Base-by-base conservation (phyloP, 2,329 filamentous ascomycete genomes). In the Didymella glomerata region DNA sequence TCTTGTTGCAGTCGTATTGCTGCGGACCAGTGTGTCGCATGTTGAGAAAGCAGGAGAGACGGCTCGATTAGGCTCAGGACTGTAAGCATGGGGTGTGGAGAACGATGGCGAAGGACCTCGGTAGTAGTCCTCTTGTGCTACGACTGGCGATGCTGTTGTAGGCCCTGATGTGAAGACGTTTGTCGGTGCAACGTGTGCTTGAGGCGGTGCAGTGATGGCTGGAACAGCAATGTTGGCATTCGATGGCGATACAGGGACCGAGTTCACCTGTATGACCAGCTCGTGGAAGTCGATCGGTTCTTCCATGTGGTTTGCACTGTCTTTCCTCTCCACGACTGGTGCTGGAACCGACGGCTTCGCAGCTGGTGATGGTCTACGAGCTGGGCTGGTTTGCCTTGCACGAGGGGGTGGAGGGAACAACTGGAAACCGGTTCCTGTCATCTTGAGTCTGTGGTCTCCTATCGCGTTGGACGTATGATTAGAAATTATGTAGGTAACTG, bases 191-290 rank as follows among this genome's bases (percentile, higher is more conserved):
- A 76, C 59, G 57, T 76, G 69, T 61, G 66, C 71, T 52, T 62
- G 64, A 42, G 70, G 67, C 51, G 72, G 73, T 42, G 71, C 50
- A 38, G 67, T 48, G 28, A 74, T 57, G 28, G 64, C 46, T 47
- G 68, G 52, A 25, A 63, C 65, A 28, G 67, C 60, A 40, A 67
- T 64, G 58, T 69, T 66, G 48, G 66, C 61, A 34, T 61, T 68
- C n/a, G 72, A 67, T 13, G 73, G 69, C 10, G 75, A 75, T 9
- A 73, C 68, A 41, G 73, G 72, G n/a, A 71, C 69, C 20, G 76
- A 75, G 50, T 77, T 75, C 68, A 78, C 74, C 54, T 77, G 75
- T 18, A 78, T 72, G 46, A 78, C 64, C 45, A 78, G 72, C 53
- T 77, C 75, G 54, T 78, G 76, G 47, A 78, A 76, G 63, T 78